Evolutionary conservation across 306 rosid genomes (phyloP), one percentile per base, ranked within the genome.

Genomic region (Vicia sativa): DNA sequence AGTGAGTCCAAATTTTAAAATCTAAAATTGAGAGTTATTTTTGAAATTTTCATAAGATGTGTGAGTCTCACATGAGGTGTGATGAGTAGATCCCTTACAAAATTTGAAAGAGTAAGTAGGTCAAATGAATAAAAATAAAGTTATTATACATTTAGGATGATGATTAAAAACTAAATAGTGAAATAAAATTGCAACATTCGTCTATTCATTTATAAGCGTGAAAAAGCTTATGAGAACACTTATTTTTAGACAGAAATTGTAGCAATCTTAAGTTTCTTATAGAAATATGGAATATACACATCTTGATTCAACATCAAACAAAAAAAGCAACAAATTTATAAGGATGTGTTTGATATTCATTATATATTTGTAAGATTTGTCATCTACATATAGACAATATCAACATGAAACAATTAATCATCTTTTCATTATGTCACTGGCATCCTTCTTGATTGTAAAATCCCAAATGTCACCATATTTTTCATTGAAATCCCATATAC

Each of bases 381-480:
- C 25, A 54, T 62, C 8, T 72, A 14, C 19, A 23, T 9, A 52
- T 52, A 52, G 3, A 52, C 50, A 52, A 31, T 11, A 29, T 19
- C 21, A 70, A 28, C 16, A 70, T 37, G 8, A 15, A 34, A 72
- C 53, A 75, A 79, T 0, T 13, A 23, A 7, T 67, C 72, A 81
- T 85, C 91, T 87, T 62, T 76, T 78, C 4, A 46, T 68, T 39
- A 83, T 84, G 42, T 86, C 90, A 49, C 15, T n/a, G 2, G 16
- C 18, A 44, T 90, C 90, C 78, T 73, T 75, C 75, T 70, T 76
- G 79, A 93, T 72, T 6, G 98, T 93, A 81, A 88, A 90, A 78
- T 93, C 98, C 97, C 98, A 93, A 0, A 93, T 56, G 71, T 93
- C 98, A 1, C 84, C 97, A 78, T 93, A 93, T 77, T 93, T 93